Evolutionary conservation across 495 filamentous ascomycete genomes (phyloP).

Genomic region (Podospora pseudocomata): DNA sequence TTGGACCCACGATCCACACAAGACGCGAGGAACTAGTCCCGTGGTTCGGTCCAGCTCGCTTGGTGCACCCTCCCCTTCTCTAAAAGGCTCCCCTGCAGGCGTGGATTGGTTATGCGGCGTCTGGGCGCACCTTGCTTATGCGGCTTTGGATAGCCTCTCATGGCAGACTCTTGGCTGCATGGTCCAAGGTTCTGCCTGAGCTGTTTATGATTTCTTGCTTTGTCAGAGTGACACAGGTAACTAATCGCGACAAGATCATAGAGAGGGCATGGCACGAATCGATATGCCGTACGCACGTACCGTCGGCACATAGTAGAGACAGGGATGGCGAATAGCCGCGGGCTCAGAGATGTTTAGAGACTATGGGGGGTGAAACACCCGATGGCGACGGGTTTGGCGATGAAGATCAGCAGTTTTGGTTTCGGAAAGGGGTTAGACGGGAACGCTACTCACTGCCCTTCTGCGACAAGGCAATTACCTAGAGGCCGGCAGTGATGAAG

Average conservation of each 20-base stretch:
- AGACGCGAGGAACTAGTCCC: conserved; percentile 1
- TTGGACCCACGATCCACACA: conserved; percentile 1
- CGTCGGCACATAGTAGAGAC: background rate
- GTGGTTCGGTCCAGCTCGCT: conserved; percentile 13
- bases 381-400: conserved; percentile 23
- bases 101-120: conserved; percentile 9
- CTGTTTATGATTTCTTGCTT: conserved; percentile 3
- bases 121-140: conserved; percentile 13
- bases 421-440: conserved; percentile 11
- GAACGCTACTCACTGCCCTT: background rate
- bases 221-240: background rate
- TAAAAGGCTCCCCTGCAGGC: conserved; percentile 11
- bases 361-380: conserved; percentile 2
- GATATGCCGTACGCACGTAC: conserved; percentile 2
- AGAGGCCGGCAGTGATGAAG: background rate
- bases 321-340: conserved; percentile 3
- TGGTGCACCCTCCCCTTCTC: conserved; percentile 11
- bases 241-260: background rate
- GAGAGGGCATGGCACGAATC: too few relatives aligned
- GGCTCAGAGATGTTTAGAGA: background rate
- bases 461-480: background rate
- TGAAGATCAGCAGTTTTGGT: conserved; percentile 19
- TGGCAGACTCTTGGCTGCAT: conserved; percentile 16
- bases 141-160: conserved; percentile 14
- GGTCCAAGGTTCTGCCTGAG: conserved; percentile 1